Evolutionary conservation across 345 rosid genomes (phyloP), one percentile per base, ranked within the genome.

Genomic region (Pugionium dolabratum): DNA sequence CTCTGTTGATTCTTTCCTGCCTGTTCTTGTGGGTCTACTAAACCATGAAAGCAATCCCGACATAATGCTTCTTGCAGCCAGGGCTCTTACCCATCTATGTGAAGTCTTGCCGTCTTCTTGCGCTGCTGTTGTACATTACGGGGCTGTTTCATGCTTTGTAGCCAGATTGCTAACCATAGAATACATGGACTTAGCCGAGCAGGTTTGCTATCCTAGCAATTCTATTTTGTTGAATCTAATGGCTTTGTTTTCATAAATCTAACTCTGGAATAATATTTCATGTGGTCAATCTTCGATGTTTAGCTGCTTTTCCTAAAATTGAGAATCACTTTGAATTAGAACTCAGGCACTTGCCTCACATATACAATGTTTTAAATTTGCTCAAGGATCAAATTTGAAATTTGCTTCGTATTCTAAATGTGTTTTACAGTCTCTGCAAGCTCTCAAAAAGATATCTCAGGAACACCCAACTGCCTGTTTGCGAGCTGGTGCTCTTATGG

Each of bases 401-500:
- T 61, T 33, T 67, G 31, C 47, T 34, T 64, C 1, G 51, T 62
- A n/a, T 56, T 51, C 7, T 62, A 7, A 28, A 28, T 51, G 11
- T 69, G 62, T 55, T 31, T 66, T 64, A 58, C 84, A 95, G 98
- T 91, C 98, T 55, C 73, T 95, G 72, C 99, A 95, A 87, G 99
- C 98, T 18, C 78, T 95, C 55, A 95, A 95, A 79, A 95, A 95
- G 87, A 95, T 95, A 81, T 95, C 99, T 55, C 99, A 87, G 80
- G 99, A 95, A 73, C 98, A 95, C 62, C 99, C 99, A 33, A 95
- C 99, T 72, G 95, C 98, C n/a, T 95, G 99, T 74, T 69, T 95
- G 76, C 85, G 99, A 59, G 99, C 96, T 34, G 99, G 99, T 69
- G 98, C 99, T 54, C 94, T 95, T 46, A 95, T 95, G 99, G 99